Conservation (phyloP, 148 eudicot genomes). For the Pouteria glomerata region DNA sequence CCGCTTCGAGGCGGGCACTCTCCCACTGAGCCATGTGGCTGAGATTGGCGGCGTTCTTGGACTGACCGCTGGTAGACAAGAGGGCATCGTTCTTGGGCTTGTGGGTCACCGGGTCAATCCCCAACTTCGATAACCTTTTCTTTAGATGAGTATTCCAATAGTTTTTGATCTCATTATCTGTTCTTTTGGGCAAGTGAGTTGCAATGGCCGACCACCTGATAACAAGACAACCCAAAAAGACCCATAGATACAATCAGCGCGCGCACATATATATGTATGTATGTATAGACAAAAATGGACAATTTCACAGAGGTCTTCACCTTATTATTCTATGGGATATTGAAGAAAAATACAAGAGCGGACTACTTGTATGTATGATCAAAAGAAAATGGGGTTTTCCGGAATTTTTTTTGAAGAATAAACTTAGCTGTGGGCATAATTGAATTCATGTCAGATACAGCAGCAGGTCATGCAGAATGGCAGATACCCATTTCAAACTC, state of each 20-base stretch:
- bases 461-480: background rate
- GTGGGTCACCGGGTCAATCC: conserved; percentile 89
- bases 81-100: conserved; percentile 79
- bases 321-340: too few relatives aligned
- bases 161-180: conserved; percentile 91
- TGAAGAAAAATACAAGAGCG: background rate
- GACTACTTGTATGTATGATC: background rate
- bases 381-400: background rate
- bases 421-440: too few relatives aligned
- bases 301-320: too few relatives aligned
- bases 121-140: conserved; percentile 72
- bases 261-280: background rate
- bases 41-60: conserved; percentile 59
- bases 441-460: too few relatives aligned
- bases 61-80: conserved; percentile 32
- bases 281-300: too few relatives aligned
- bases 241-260: background rate
- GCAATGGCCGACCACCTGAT: conserved; percentile 96
- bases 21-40: conserved; percentile 99
- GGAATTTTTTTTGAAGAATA: too few relatives aligned
- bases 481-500: background rate
- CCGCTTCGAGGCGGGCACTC: conserved; percentile 94
- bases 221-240: conserved; percentile 7
- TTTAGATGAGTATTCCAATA: conserved; percentile 94
- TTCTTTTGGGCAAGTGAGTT: conserved; percentile 84